These are phyloP conservation scores for Cladophialophora exuberans DNA, from an alignment of 2,329 filamentous ascomycete genomes.

Conservation along the genomic window DNA sequence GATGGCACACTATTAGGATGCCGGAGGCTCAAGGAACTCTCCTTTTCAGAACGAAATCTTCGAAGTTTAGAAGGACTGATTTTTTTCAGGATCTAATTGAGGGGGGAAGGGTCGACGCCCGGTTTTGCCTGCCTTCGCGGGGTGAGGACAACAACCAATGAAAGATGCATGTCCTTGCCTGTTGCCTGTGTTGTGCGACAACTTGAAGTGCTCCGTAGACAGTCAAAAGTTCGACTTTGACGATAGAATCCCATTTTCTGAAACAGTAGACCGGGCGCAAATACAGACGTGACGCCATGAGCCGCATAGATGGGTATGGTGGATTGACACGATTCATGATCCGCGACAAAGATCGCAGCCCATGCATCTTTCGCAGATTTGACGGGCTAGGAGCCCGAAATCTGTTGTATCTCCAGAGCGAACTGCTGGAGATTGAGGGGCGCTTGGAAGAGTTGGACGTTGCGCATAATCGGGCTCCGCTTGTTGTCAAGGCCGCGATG, in stretches of 20 bases:
- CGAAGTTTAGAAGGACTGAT: too few relatives aligned
- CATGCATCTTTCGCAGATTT: not conserved
- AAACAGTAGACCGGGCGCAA: not conserved
- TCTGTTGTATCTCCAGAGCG: not conserved
- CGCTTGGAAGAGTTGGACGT: not conserved
- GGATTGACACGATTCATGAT: not conserved
- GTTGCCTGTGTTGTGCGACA: too few relatives aligned
- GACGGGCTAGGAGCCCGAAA: not conserved
- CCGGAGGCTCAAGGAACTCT: too few relatives aligned
- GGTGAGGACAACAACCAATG: too few relatives aligned
- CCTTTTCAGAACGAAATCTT: too few relatives aligned
- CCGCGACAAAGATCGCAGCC: not conserved
- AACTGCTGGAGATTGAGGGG: not conserved
- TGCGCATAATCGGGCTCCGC: not conserved
- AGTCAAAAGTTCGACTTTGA: not conserved
- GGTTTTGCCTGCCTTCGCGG: too few relatives aligned
- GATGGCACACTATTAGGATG: too few relatives aligned
- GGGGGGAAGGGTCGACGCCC: too few relatives aligned
- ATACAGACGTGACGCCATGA: not conserved
- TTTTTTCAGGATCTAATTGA: too few relatives aligned
- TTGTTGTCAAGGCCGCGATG: not conserved
- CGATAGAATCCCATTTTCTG: not conserved
- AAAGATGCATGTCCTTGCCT: too few relatives aligned
- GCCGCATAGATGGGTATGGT: not conserved
- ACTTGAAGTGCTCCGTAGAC: not conserved